These are phyloP conservation scores for Chaetomium tenue DNA, from an alignment of 495 filamentous ascomycete species.

Conservation along the genomic window DNA sequence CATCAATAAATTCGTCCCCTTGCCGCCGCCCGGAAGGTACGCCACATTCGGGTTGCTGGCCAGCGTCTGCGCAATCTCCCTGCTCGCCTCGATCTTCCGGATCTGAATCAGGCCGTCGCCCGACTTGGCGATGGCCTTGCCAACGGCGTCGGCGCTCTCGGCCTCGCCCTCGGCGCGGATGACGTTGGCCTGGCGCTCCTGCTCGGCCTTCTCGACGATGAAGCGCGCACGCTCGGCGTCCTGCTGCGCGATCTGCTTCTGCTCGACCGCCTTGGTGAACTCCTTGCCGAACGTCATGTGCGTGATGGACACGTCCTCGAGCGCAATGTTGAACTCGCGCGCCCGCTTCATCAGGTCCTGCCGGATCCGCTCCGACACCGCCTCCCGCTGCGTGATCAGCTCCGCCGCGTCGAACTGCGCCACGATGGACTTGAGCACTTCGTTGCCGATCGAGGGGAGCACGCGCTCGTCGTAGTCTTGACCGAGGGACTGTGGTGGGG, in stretches of 20 bases:
- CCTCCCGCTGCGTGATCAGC: conserved; percentile 98
- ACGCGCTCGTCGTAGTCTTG: conserved; percentile 99
- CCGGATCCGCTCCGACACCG: conserved; percentile 92
- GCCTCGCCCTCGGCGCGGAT: conserved; percentile 97
- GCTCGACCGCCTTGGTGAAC: conserved; percentile 97
- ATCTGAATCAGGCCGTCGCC: conserved; percentile 95
- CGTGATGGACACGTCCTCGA: conserved; percentile 98
- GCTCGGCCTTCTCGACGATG: conserved; percentile 98
- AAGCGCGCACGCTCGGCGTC: conserved; percentile 96
- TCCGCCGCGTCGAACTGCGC: conserved; percentile 99
- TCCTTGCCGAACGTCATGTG: conserved; percentile 99
- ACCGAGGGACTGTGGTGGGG: conserved; percentile 62
- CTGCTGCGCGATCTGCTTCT: conserved; percentile 99
- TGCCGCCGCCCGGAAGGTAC: conserved; percentile 79
- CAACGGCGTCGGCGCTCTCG: conserved; percentile 92
- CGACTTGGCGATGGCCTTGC: conserved; percentile 84
- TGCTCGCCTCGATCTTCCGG: conserved; percentile 92
- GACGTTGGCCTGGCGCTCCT: conserved; percentile 97
- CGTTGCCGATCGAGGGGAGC: conserved; percentile 98
- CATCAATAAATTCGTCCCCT: conserved; percentile 61
- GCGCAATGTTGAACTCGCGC: conserved; percentile 97
- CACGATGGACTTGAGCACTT: conserved; percentile 99
- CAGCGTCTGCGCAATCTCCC: conserved; percentile 91
- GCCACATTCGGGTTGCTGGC: conserved; percentile 92
- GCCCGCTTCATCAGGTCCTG: conserved; percentile 92